Evolutionary conservation across 2,329 filamentous ascomycete species (phyloP).

Genomic region (Daldinia sp.): DNA sequence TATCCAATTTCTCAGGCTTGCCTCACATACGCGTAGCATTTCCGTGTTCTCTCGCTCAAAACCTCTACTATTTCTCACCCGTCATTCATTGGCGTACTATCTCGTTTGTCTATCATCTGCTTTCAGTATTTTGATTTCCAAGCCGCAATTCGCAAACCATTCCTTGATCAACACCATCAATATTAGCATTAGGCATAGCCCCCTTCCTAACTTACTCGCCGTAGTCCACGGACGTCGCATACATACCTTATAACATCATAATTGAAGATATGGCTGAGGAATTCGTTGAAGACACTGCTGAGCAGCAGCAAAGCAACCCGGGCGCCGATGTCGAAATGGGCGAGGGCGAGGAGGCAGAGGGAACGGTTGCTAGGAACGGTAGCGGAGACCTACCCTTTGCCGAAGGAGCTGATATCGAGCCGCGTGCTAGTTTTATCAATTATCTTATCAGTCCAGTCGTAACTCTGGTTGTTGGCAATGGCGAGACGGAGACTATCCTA

Average conservation of each 20-base stretch:
- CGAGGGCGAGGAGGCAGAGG: constrained; percentile 47
- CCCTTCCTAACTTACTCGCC: not conserved
- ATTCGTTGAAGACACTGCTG: constrained; percentile 42
- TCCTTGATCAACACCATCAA: not conserved
- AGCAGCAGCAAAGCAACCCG: constrained; percentile 44
- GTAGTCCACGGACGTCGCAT: no score
- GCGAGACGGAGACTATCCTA: constrained; percentile 68
- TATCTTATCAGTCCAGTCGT: constrained; percentile 76
- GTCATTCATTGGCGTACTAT: no score
- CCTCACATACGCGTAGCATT: no score
- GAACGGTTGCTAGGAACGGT: constrained; percentile 29
- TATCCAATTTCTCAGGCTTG: no score
- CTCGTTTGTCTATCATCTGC: no score
- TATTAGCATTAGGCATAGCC: not conserved
- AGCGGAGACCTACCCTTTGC: constrained; percentile 51
- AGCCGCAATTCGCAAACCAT: not conserved
- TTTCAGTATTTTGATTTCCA: not conserved
- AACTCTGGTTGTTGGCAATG: constrained; percentile 70
- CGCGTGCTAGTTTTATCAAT: constrained; percentile 59
- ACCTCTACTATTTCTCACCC: no score
- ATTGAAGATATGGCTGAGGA: constrained; percentile 42
- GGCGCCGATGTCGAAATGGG: constrained; percentile 46
- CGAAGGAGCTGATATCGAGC: constrained; percentile 48
- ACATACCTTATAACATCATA: not conserved
- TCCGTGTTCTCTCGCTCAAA: no score